Base-by-base conservation (phyloP, 1,139 yeast species). In the Wickerhamomyces sp. region DNA sequence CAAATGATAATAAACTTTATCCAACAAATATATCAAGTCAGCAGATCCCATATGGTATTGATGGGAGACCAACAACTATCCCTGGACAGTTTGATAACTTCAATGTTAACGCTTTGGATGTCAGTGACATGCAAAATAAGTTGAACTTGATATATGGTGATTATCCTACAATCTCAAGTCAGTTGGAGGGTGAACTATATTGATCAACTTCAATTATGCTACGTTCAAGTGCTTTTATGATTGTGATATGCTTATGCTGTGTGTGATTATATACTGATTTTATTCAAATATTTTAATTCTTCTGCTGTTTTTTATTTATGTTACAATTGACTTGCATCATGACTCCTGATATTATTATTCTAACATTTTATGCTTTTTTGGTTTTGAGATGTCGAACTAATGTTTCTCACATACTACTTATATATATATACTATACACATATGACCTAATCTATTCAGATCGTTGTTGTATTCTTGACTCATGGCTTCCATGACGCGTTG, bases 121-220 rank as follows among this genome's bases (percentile, higher is more conserved):
- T 39, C 7, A 33, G n/a, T 7, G 26, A 39, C 18, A 39, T 39
- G 41, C 36, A 39, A 23, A 39, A 32, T 26, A 30, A 29, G 9
- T n/a, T 39, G 23, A 32, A 39, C 18, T 9, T 32, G 18, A 18
- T 39, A 7, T 39, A 33, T 39, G 41, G 41, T 14, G 41, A 39
- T 11, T 26, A 32, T 11, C 40, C 40, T 11, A n/a, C 27, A 27
- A 32, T 39, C 10, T n/a, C 41, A 7, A 15, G 14, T 18, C 40
- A 37, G 35, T 10, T 30, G 27, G 40, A 37, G 14, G 30, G 31
- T 23, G 40, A 37, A 13, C 9, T 32, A 9, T 29, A 18, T 29
- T 29, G 14, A 30, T 37, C 13, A 10, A 29, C 23, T 4, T n/a
- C 35, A 33, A 15, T 9, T 27, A 6, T 7, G 27, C 6, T 7